Percentiles rank a stretch among this genome's conserved stretches.
Conservation (phyloP, 768 basidiomycete species). For the Sutorius australiensis region DNA sequence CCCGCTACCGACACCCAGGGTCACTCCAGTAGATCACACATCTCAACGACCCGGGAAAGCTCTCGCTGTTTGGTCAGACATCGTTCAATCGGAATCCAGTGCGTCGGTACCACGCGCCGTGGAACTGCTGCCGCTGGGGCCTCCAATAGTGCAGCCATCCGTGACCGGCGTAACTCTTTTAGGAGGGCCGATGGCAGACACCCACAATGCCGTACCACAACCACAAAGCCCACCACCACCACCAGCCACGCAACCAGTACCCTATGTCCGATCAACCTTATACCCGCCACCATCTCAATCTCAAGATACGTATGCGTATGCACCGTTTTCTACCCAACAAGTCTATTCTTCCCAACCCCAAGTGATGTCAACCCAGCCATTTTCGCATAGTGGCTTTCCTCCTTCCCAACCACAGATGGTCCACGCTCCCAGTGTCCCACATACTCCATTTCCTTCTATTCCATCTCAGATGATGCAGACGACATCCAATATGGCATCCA, state of each 20-base stretch:
- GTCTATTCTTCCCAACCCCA: constrained; percentile 16
- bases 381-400: constrained; percentile 15
- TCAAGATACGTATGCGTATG: constrained; percentile 16
- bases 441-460: constrained; percentile 13
- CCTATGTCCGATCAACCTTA: constrained; percentile 10
- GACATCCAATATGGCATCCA: constrained; percentile 5
- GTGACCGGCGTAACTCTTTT: not conserved
- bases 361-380: constrained; percentile 14
- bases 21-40: constrained; percentile 43
- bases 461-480: constrained; percentile 17
- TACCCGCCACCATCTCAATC: constrained; percentile 16
- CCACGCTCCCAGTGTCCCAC: constrained; percentile 5
- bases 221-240: constrained; percentile 4
- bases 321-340: constrained; percentile 16
- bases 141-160: not conserved
- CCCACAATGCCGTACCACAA: not conserved
- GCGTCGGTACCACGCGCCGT: not conserved
- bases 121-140: not conserved
- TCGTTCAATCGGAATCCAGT: not conserved
- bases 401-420: constrained; percentile 15
- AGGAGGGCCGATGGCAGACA: constrained; percentile 4
- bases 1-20: constrained; percentile 58
- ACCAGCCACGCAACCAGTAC: constrained; percentile 6
- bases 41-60: constrained; percentile 11
- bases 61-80: not conserved